These are phyloP conservation scores for Dictyostelium citrinum DNA, from an alignment of 78 protist species.

Conservation along the genomic window DNA sequence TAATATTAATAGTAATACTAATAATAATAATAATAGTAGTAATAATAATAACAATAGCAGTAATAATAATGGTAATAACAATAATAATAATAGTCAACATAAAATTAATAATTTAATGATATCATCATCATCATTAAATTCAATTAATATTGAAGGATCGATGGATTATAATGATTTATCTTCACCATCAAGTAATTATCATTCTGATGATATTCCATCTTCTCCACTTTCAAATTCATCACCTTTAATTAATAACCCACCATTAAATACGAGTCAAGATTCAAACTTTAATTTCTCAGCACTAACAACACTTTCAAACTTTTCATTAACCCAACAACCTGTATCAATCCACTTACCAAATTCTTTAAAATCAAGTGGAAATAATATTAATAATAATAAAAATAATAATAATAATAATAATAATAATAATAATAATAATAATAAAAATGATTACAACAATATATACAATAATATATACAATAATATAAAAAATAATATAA, in stretches of 20 bases:
- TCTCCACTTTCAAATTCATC: background rate
- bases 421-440: background rate
- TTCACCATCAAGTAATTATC: constrained; percentile 17
- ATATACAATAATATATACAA: no score
- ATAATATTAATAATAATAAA: background rate
- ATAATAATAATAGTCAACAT: background rate
- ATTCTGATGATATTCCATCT: constrained; percentile 1
- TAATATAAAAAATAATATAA: no score
- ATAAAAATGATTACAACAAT: background rate
- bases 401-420: background rate
- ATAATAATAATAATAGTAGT: background rate
- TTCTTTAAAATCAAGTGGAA: background rate
- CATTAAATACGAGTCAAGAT: background rate
- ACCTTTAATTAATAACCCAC: background rate
- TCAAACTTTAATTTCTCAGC: background rate
- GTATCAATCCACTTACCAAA: background rate
- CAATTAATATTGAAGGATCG: background rate
- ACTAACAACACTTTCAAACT: background rate
- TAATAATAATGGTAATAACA: background rate
- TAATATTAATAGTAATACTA: background rate
- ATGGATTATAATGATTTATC: constrained; percentile 4
- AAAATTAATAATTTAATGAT: background rate
- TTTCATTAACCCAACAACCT: constrained; percentile 8
- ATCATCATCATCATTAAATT: background rate
- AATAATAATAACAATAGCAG: background rate